A percentile compares a stretch with the other conserved stretches of the same genome.
phyloP scores from a whole-genome alignment of 495 filamentous ascomycete genomes.

The Penicillium turbatum region DNA sequence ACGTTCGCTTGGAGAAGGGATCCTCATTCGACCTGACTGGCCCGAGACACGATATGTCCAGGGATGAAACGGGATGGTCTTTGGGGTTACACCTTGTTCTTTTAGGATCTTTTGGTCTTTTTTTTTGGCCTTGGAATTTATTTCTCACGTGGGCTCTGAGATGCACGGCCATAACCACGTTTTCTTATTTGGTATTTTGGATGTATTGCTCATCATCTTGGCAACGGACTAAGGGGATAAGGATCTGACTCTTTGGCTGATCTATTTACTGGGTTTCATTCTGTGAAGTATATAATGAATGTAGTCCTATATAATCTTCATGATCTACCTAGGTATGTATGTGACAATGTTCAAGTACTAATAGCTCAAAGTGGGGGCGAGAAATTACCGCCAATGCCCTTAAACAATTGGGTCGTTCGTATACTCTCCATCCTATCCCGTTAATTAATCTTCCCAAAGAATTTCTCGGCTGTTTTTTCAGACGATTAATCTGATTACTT shows the following conservation, averaged over 20 bases:
- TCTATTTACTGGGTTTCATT: not conserved
- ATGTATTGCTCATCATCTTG: conserved; percentile 11
- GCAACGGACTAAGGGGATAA: conserved; percentile 30
- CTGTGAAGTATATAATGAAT: too few species aligned
- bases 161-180: conserved; percentile 13
- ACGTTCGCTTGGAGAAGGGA: conserved; percentile 10
- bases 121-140: not conserved
- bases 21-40: conserved; percentile 17
- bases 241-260: conserved; percentile 25
- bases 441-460: too few species aligned
- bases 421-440: not conserved
- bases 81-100: conserved; percentile 20
- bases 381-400: too few species aligned
- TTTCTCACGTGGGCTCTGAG: conserved; percentile 16
- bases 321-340: too few species aligned
- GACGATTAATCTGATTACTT: not conserved
- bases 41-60: conserved; percentile 16
- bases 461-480: not conserved
- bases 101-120: conserved; percentile 2
- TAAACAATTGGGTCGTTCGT: conserved; percentile 20
- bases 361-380: too few species aligned
- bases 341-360: too few species aligned
- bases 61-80: conserved; percentile 16
- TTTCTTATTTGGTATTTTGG: conserved; percentile 5
- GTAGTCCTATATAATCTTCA: too few species aligned